A percentile compares a stretch with the other conserved stretches of the same genome.
Conservation (phyloP, 176 grass and related monocot species). For the Elaeis guineensis region DNA sequence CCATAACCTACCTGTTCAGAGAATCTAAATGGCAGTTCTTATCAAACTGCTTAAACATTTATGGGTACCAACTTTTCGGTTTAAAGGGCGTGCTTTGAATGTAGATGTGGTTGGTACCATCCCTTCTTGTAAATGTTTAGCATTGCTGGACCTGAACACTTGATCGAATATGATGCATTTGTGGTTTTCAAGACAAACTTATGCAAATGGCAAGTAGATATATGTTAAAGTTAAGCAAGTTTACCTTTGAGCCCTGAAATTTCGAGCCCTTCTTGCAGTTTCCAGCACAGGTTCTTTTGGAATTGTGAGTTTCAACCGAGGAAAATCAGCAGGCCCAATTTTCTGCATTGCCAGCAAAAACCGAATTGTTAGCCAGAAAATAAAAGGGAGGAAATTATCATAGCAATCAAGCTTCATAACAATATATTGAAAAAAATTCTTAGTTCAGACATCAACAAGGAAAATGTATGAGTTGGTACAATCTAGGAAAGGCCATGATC, state of each 20-base stretch:
- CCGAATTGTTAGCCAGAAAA: neutral
- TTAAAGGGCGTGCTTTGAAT: slow-evolving; percentile 21
- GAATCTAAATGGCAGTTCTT: too few relatives aligned
- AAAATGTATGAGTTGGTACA: too few relatives aligned
- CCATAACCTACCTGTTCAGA: too few relatives aligned
- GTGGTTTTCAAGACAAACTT: too few relatives aligned
- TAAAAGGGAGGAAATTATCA: too few relatives aligned
- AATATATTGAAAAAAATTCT: too few relatives aligned
- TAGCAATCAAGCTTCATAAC: too few relatives aligned
- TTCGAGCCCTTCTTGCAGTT: slow-evolving; percentile 68
- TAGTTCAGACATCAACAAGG: too few relatives aligned
- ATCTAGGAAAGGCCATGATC: too few relatives aligned
- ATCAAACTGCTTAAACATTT: too few relatives aligned
- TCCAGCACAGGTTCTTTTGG: slow-evolving; percentile 71
- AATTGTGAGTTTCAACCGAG: slow-evolving; percentile 54
- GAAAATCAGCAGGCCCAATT: slow-evolving; percentile 1
- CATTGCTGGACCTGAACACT: slow-evolving; percentile 44
- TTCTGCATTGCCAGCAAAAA: slow-evolving; percentile 27
- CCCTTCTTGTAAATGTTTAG: slow-evolving; percentile 33
- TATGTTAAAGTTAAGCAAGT: slow-evolving; percentile 21
- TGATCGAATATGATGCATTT: neutral
- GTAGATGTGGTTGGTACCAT: slow-evolving; percentile 6
- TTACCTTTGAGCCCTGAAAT: slow-evolving; percentile 55
- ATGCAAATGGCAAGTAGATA: too few relatives aligned
- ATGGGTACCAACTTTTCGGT: slow-evolving; percentile 33